Percentiles rank a stretch among this genome's conserved stretches.
phyloP scores from a whole-genome alignment of 139 green algal genomes.

The Dunaliella primolecta region DNA sequence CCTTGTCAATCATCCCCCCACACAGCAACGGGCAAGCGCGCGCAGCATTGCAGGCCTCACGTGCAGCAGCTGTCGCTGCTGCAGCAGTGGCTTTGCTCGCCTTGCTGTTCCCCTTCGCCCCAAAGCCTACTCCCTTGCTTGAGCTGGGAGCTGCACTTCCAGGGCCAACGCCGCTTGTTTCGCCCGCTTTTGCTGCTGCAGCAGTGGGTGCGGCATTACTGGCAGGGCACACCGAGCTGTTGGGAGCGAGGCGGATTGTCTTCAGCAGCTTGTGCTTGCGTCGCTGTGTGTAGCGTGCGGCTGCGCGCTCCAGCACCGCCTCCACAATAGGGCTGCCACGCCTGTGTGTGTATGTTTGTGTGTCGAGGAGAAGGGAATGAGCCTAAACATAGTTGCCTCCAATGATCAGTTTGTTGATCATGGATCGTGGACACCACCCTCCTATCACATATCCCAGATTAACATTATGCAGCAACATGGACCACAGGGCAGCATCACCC shows the following conservation, averaged over 20 bases:
- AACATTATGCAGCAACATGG: no score
- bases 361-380: no score
- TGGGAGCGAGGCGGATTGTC: not conserved
- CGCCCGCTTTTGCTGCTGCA: not conserved
- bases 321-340: not conserved
- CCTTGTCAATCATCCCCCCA: not conserved
- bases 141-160: no score
- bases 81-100: not conserved
- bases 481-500: no score
- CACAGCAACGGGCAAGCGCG: not conserved
- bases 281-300: not conserved
- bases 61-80: no score
- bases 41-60: not conserved
- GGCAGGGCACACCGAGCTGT: not conserved
- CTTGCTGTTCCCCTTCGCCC: no score
- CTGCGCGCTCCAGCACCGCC: not conserved
- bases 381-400: no score
- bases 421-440: no score
- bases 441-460: no score
- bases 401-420: no score
- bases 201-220: not conserved
- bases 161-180: no score
- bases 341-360: not conserved
- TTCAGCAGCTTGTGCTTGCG: not conserved
- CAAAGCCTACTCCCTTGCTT: no score